Conservation (phyloP, 202 grass and related monocot species). For the Schoenoplectus tabernaemontani region DNA sequence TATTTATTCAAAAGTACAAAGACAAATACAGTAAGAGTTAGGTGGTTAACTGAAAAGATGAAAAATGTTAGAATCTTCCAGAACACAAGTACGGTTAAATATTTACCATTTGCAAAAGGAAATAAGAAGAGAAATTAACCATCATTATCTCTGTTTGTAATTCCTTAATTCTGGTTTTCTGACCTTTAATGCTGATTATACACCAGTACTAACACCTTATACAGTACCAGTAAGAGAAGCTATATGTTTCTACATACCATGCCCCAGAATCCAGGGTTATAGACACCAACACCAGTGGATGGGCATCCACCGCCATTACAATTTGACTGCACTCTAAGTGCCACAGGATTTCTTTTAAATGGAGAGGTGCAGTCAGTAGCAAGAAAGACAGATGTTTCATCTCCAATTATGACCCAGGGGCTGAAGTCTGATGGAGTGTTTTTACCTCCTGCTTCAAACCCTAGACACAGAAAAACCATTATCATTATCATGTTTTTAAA, state of each 20-base stretch:
- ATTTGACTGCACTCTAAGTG: slow-evolving; percentile 68
- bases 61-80: not conserved
- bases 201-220: not conserved
- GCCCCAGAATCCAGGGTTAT: slow-evolving; percentile 94
- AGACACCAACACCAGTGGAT: slow-evolving; percentile 66
- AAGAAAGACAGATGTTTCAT: slow-evolving; percentile 50
- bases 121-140: not conserved
- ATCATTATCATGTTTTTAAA: not conserved
- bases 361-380: slow-evolving; percentile 55
- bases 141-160: not conserved
- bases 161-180: not conserved
- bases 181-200: not conserved
- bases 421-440: slow-evolving; percentile 95
- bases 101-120: not conserved
- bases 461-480: slow-evolving; percentile 22
- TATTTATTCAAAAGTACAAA: not conserved
- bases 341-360: slow-evolving; percentile 59
- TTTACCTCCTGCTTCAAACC: slow-evolving; percentile 80
- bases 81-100: not conserved
- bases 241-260: slow-evolving; percentile 42
- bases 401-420: slow-evolving; percentile 77
- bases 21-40: not conserved
- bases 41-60: not conserved
- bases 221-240: not conserved
- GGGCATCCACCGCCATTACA: slow-evolving; percentile 66